Evolutionary conservation across 164 flowering plant species (phyloP), one percentile per base, ranked within the genome.

Genomic region (Chloranthus sessilifolius): DNA sequence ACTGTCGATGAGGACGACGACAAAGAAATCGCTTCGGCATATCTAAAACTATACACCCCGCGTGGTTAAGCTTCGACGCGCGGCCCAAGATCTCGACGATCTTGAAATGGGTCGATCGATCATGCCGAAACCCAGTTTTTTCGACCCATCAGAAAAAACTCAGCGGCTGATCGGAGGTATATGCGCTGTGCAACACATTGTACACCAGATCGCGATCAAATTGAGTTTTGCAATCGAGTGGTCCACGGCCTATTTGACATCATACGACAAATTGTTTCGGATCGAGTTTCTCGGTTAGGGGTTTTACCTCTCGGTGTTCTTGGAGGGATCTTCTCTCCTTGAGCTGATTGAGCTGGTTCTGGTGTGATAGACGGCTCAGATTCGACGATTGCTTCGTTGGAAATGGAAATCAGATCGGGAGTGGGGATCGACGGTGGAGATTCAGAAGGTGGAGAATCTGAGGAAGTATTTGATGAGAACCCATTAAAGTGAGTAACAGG

Each of bases 121-220:
- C 81, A 39, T 88, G 96, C 7, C 42, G 50, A 36, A 80, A 69
- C 2, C 92, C 89, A 1, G 96, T 61, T 58, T 88, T 74, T 64
- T 83, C 94, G 0, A 85, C 85, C 96, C 96, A 91, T 47, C 98
- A 55, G 56, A 83, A 91, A 71, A 91, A 88, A 65, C 78, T 78
- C 33, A 88, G 78, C 19, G 94, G 96, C 19, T 91, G 96, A 19
- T 85, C 95, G 4, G 79, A 36, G 33, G 70, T 73, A 47, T 62
- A 65, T 1, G 88, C 77, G 2, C 73, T 68, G 43, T 79, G 80
- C 38, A 92, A 40, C 2, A 92, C 91, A 49, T 81, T 92, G 40
- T 66, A 79, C 14, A 88, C 98, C 4, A 88, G 71, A 0, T 74
- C 47, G 43, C 73, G 67, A 54, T 85, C 88, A 42, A 88, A 92